Conservation (phyloP, 108 stramenopile genomes). For the Pseudonitzschia multiseries region DNA sequence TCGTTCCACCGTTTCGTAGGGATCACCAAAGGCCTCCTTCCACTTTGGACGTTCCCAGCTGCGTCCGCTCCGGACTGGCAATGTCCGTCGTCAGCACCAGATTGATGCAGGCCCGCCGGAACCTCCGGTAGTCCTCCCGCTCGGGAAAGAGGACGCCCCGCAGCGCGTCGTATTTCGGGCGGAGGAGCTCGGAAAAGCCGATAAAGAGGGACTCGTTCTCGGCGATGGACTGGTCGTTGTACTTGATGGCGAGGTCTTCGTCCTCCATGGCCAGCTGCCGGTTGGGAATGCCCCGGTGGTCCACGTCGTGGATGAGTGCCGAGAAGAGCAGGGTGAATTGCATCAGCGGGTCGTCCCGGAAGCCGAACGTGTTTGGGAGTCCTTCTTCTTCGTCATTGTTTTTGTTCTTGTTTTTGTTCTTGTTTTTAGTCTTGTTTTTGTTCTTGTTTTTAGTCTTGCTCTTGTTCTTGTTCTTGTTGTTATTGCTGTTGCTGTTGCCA, state of each 20-base stretch:
- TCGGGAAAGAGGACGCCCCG: conserved; percentile 51
- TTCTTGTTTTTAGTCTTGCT: no score
- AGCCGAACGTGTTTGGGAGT: conserved; percentile 55
- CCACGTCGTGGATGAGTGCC: conserved; percentile 80
- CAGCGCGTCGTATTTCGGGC: conserved; percentile 41
- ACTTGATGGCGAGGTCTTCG: conserved; percentile 61
- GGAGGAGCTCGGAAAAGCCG: conserved; percentile 65
- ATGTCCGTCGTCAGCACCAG: conserved; percentile 51
- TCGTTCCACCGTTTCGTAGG: conserved; percentile 53
- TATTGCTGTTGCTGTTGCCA: no score
- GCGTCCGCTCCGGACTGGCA: conserved; percentile 63
- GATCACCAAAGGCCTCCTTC: conserved; percentile 85
- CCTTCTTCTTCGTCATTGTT: no score
- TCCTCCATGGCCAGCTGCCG: conserved; percentile 56
- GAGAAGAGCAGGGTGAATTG: conserved; percentile 66
- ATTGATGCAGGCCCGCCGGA: conserved; percentile 64
- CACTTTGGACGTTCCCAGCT: conserved; percentile 70
- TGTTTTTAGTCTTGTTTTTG: no score
- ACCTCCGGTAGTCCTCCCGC: conserved; percentile 53
- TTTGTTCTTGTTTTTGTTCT: no score
- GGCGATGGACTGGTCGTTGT: conserved; percentile 80
- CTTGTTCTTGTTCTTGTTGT: no score
- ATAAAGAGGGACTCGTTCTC: conserved; percentile 66
- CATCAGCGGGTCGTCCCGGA: conserved; percentile 64
- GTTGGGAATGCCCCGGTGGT: conserved; percentile 61